Base-by-base conservation (phyloP, 441 rosid genomes). In the Pelargonium australe region DNA sequence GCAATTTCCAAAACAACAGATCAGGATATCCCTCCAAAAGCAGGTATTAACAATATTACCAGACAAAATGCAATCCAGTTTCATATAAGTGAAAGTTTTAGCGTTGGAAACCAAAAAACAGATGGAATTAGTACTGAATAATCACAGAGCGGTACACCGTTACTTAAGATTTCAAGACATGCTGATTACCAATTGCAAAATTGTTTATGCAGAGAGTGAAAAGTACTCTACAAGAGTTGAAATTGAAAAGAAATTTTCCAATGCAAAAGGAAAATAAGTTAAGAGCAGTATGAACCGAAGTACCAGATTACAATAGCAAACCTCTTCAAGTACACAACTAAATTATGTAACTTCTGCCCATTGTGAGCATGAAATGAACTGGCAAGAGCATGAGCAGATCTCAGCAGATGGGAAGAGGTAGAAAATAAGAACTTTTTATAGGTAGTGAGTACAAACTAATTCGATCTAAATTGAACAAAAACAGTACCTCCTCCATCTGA, bases 1-100 rank as follows among this genome's bases (percentile, higher is more conserved):
- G 85, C 41, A 76, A 77, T 25, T 45, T 45, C n/a, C 51, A 45
- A 45, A 45, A 2, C 51, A 45, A 8, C 11, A 12, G n/a, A 45
- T 45, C 37, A 31, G 37, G 37, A 31, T 31, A 31, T 31, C 5
- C 37, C 47, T 64, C 64, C 7, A 44, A 20, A 23, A 68, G 13
- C 72, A 17, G 8, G 11, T 1, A 47, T 9, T 3, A 47, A 9
- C 53, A 47, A 9, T 44, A 49, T 69, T 67, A 68, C 51, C 68
- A 66, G 20, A 28, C 45, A 20, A 8, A 13, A 12, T 68, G 70
- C 75, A 79, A 49, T 49, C n/a, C 5, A 14, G 13, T 49, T 12
- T 14, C 19, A n/a, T 1, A 19, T 53, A 14, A n/a, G 58, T 14
- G 6, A 53, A 53, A 53, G 58, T 53, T 53, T 53, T 53, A 14